Evolutionary conservation across 306 rosid genomes (phyloP).

Genomic region (Urtica urens): DNA sequence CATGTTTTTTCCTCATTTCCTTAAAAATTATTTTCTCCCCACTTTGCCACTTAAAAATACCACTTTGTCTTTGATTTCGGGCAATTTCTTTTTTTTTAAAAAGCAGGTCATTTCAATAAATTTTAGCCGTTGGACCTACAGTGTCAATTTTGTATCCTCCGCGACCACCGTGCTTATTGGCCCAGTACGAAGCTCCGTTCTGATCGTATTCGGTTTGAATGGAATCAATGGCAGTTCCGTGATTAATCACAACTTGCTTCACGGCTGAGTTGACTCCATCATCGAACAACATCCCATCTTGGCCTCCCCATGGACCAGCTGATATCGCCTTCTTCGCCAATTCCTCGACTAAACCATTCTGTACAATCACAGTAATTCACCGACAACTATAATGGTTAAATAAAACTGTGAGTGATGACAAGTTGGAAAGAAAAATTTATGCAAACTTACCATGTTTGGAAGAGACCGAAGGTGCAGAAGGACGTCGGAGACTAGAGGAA

Average conservation of each 20-base stretch:
- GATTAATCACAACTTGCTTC: constrained; percentile 57
- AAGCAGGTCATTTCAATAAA: too few relatives aligned
- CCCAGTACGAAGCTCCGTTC: constrained; percentile 51
- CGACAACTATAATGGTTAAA: neutral
- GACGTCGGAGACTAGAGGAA: neutral
- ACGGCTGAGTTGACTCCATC: constrained; percentile 53
- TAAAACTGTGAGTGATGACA: neutral
- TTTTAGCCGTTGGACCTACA: constrained; percentile 9
- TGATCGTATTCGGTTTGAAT: constrained; percentile 62
- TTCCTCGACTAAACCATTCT: constrained; percentile 16
- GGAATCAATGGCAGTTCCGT: constrained; percentile 61
- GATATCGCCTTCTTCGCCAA: constrained; percentile 24
- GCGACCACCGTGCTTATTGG: constrained; percentile 65
- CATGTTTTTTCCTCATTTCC: too few relatives aligned
- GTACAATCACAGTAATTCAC: neutral
- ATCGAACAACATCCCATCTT: constrained; percentile 47
- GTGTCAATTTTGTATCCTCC: constrained; percentile 41
- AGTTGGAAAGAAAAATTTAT: neutral
- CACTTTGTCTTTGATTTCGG: too few relatives aligned
- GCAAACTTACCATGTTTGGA: constrained; percentile 11
- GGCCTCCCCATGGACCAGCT: constrained; percentile 78
- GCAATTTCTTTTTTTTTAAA: too few relatives aligned
- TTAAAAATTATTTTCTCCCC: too few relatives aligned
- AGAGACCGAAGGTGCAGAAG: neutral
- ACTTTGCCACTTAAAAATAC: too few relatives aligned